Percentiles rank a stretch among this genome's conserved stretches.
Evolutionary conservation across 2,329 filamentous ascomycete genomes (phyloP).

Genomic region (Davidsoniella eucalypti): DNA sequence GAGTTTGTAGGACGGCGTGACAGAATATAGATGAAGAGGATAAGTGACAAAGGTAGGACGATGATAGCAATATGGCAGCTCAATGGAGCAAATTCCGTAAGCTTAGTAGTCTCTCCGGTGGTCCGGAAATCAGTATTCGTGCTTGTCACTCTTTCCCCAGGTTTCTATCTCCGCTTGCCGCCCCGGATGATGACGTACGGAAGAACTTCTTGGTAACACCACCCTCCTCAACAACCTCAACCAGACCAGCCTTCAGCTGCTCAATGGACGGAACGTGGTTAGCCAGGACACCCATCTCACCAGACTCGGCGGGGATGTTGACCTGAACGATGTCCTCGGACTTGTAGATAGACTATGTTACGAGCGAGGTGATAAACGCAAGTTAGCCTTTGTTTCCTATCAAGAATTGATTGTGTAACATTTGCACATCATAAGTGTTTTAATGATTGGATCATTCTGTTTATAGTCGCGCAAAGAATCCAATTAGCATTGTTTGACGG

Average conservation of each 20-base stretch:
- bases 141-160: background rate
- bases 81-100: background rate
- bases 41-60: background rate
- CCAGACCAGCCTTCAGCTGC: conserved; percentile 90
- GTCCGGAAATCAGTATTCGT: background rate
- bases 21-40: background rate
- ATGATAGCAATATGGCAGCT: background rate
- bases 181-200: conserved; percentile 44
- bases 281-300: conserved; percentile 98
- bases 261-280: conserved; percentile 98
- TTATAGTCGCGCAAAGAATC: background rate
- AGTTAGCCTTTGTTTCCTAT: conserved; percentile 8
- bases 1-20: background rate
- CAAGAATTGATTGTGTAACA: background rate
- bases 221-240: conserved; percentile 90
- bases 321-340: conserved; percentile 71
- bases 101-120: background rate
- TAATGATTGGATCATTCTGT: background rate
- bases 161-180: background rate
- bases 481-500: background rate
- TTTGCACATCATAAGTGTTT: background rate
- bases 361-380: background rate
- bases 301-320: conserved; percentile 94
- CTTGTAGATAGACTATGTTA: conserved; percentile 49
- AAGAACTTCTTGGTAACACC: conserved; percentile 92